Evolutionary conservation across 2,329 filamentous ascomycete species (phyloP).

Genomic region (Fusarium sp.): DNA sequence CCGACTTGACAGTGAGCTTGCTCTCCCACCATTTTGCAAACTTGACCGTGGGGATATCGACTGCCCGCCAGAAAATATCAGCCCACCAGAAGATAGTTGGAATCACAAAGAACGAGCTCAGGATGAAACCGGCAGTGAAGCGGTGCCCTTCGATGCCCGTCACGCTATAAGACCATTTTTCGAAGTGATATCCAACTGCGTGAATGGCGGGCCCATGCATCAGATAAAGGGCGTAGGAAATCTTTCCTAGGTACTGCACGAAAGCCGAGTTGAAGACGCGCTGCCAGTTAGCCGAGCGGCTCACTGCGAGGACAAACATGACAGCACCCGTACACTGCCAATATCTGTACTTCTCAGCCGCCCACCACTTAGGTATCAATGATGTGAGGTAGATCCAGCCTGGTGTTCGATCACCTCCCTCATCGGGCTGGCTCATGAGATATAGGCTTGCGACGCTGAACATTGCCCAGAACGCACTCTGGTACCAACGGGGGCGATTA

Average conservation of each 20-base stretch:
- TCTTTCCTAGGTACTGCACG: constrained; percentile 70
- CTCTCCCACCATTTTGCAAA: constrained; percentile 68
- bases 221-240: constrained; percentile 72
- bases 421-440: constrained; percentile 58
- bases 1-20: constrained; percentile 53
- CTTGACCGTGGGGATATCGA: constrained; percentile 68
- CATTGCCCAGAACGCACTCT: constrained; percentile 53
- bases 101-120: constrained; percentile 62
- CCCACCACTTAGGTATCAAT: constrained; percentile 63
- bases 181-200: constrained; percentile 64
- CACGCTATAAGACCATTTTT: constrained; percentile 61
- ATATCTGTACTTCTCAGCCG: constrained; percentile 64
- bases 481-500: constrained; percentile 13
- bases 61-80: constrained; percentile 67
- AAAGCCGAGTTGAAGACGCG: constrained; percentile 62
- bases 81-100: constrained; percentile 66
- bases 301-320: constrained; percentile 64
- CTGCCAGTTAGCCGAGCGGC: constrained; percentile 61
- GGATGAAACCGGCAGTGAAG: constrained; percentile 61
- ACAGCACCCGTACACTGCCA: constrained; percentile 68
- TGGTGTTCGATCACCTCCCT: constrained; percentile 60
- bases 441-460: constrained; percentile 65
- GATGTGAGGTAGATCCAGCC: constrained; percentile 64
- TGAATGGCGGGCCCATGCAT: constrained; percentile 70
- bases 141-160: constrained; percentile 60